Evolutionary conservation across 2,329 filamentous ascomycete species (phyloP), one percentile per base, ranked within the genome.

Genomic region (Venturiaceae sp.): DNA sequence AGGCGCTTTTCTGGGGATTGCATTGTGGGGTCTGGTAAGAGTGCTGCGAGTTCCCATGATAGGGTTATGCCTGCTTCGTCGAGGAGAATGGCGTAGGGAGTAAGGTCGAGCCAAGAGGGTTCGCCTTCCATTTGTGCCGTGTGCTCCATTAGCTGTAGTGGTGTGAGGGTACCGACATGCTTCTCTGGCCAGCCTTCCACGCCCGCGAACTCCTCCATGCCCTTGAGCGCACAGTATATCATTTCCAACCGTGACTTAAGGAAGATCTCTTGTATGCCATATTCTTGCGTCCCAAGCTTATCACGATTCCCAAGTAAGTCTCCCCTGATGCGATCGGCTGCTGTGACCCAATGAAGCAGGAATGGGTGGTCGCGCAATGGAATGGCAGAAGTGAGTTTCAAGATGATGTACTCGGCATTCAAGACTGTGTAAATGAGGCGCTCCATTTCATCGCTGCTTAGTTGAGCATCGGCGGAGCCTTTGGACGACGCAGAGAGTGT

Each of bases 341-440:
- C 65, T 61, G 73, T 70, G 41, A 74, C 67, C 72, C 72, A 75
- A 54, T 74, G 71, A 4, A 67, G 65, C 21, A 75, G 64, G 60
- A 72, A 74, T 1, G 72, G 72, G 41, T 74, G 73, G 47, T 66
- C 60, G 32, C 65, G 62, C 6, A 74, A 63, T 16, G 66, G 64
- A 2, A 65, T 71, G 3, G 57, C 53, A 34, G 65, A 61, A 41
- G 70, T 68, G 60, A 70, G 56, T 14, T 58, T 58, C 65, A 66
- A 72, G 21, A 74, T 66, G 30, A 64, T 64, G 58, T 69, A 70
- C 61, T 73, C 71, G 67, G 68, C 68, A 46, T 70, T 69, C 13
- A 72, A 57, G 16, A 72, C 33, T n/a, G 50, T 46, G 14, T 46
- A 37, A 21, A 54, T 14, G 44, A 32, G 41, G 26, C 21, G 13